phyloP scores from a whole-genome alignment of 1,284 basidiomycete genomes.

The Cryptococcus neoformans region DNA sequence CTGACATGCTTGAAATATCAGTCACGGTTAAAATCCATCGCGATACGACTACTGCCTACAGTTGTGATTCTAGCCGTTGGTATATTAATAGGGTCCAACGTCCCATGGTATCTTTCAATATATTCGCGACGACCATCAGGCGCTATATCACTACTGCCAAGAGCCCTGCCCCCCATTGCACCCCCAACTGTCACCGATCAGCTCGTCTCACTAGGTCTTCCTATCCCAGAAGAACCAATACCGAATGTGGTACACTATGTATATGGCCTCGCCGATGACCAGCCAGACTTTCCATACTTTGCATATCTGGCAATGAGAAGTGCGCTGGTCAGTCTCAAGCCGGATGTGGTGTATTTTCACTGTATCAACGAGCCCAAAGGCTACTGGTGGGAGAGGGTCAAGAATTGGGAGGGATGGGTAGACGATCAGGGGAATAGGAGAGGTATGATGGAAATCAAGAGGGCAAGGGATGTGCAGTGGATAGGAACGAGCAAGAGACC shows the following conservation, averaged over 20 bases:
- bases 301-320: slow-evolving; percentile 46
- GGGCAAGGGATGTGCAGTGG: slow-evolving; percentile 27
- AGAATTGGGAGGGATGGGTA: slow-evolving; percentile 28
- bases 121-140: slow-evolving; percentile 22
- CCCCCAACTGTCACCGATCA: slow-evolving; percentile 5
- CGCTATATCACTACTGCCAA: slow-evolving; percentile 21
- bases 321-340: slow-evolving; percentile 38
- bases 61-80: slow-evolving; percentile 21
- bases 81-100: slow-evolving; percentile 25
- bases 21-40: slow-evolving; percentile 2
- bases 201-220: slow-evolving; percentile 10
- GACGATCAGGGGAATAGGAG: slow-evolving; percentile 14
- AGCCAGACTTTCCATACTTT: slow-evolving; percentile 40
- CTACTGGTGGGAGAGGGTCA: slow-evolving; percentile 42
- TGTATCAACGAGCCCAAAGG: slow-evolving; percentile 30
- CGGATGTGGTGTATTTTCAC: slow-evolving; percentile 42
- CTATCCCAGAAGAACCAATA: slow-evolving; percentile 22
- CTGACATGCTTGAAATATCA: not conserved
- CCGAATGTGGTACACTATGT: slow-evolving; percentile 46
- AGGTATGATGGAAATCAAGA: slow-evolving; percentile 23
- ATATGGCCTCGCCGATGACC: slow-evolving; percentile 29
- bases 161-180: slow-evolving; percentile 21
- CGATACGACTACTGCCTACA: slow-evolving; percentile 9
- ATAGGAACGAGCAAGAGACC: slow-evolving; percentile 28
- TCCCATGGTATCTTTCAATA: slow-evolving; percentile 29